Conservation (phyloP, 805 yeast genomes). For the Saturnispora sanitii region DNA sequence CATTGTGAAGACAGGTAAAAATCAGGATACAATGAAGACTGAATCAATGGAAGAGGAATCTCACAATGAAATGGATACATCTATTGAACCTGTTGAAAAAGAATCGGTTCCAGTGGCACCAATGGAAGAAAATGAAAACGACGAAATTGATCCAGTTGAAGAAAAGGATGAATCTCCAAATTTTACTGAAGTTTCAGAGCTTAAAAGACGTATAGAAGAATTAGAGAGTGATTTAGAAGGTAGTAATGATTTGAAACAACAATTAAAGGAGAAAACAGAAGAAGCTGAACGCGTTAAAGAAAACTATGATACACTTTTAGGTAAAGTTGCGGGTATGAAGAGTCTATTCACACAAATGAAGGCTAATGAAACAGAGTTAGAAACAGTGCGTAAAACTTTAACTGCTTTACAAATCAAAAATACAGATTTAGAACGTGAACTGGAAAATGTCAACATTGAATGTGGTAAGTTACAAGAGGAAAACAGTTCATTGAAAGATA, state of each 20-base stretch:
- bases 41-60: too few species aligned
- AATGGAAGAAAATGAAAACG: too few species aligned
- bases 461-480: slow-evolving; percentile 41
- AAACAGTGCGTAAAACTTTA: slow-evolving; percentile 28
- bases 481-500: slow-evolving; percentile 30
- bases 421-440: slow-evolving; percentile 28
- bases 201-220: neutral
- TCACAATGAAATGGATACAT: too few species aligned
- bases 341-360: slow-evolving; percentile 65
- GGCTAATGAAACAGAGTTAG: slow-evolving; percentile 50
- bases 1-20: too few species aligned
- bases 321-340: slow-evolving; percentile 64
- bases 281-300: slow-evolving; percentile 51
- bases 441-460: slow-evolving; percentile 39
- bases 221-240: neutral
- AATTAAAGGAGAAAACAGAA: slow-evolving; percentile 29
- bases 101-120: too few species aligned
- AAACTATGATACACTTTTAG: slow-evolving; percentile 52
- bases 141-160: too few species aligned
- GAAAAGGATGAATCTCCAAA: too few species aligned
- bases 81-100: too few species aligned
- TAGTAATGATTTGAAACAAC: slow-evolving; percentile 12
- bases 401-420: slow-evolving; percentile 25
- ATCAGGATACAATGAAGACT: too few species aligned
- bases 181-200: neutral